Base-by-base conservation (phyloP, 495 filamentous ascomycete genomes). In the Podospora conica region DNA sequence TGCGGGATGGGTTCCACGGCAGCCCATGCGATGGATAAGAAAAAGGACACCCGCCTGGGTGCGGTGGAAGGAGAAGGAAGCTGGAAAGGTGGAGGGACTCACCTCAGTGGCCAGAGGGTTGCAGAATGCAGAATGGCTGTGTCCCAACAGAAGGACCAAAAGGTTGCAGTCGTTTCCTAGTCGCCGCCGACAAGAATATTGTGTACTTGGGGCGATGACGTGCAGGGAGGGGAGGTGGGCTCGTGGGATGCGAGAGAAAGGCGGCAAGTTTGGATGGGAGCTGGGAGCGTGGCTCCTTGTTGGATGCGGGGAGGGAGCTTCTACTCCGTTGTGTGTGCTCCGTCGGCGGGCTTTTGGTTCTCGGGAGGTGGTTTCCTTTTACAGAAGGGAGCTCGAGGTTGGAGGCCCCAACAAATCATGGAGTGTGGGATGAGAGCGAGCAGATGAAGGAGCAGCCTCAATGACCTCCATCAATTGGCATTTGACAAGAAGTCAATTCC, bases 141-240 rank as follows among this genome's bases (percentile, higher is more conserved):
- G 59, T 33, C 20, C 64, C 29, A 31, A 53, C 22, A 7, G 60
- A 48, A 23, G 33, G 27, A 24, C n/a, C 9, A 64, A 21, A 5
- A 33, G 24, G 4, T n/a, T 9, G n/a, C 28, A 33, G 62, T 21
- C 9, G 58, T 20, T 61, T 40, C 23, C 7, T 21, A 22, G 60
- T 18, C n/a, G 58, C 11, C 57, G 24, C 40, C 40, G 29, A 27
- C 18, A 33, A 27, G 61, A 54, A 28, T 20, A 23, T n/a, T n/a
- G n/a, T n/a, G n/a, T n/a, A n/a, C 28, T 21, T n/a, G n/a, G 31
- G 20, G 10, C 20, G 18, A 58, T 64, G 63, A 64, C 54, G 63
- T 40, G 63, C 53, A 23, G 63, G 20, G 27, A 57, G 63, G 18
- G 55, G 9, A 48, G 23, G 11, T 9, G 24, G 31, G n/a, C n/a